Evolutionary conservation across 2,329 filamentous ascomycete species (phyloP), one percentile per base, ranked within the genome.

Genomic region (Chaetomium sp.): DNA sequence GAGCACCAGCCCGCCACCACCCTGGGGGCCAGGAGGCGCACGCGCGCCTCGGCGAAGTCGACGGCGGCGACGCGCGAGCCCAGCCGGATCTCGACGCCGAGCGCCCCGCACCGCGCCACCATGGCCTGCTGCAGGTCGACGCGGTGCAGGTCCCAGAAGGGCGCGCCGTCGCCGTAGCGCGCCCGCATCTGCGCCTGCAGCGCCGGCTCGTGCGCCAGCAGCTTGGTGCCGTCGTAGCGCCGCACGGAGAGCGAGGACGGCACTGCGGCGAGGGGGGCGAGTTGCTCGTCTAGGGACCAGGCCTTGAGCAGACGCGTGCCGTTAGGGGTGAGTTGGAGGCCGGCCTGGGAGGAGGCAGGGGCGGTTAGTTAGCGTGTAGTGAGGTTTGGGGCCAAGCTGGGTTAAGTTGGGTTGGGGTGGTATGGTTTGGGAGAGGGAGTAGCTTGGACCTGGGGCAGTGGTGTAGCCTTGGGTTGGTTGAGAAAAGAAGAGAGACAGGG

Each of bases 81-180:
- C n/a, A 72, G 68, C 1, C 33, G 56, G 45, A 72, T 57, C 3
- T 31, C 27, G 0, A 81, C 78, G 4, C 79, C 79, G 0, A 81
- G 75, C 12, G 74, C 72, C 4, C 64, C 58, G 19, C 79, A 80
- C 42, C 77, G 75, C 8, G 74, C 71, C 0, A 81, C 73, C 12
- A 83, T 72, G 23, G 79, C 78, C 31, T 71, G 72, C 67, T 83
- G 78, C 42, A 82, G 78, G 68, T 83, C 80, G 47, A 81, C 81
- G 25, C 82, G 78, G 71, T 84, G 81, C n/a, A 83, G 74, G 60
- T 82, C 79, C 68, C 79, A 78, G 66, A 82, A 81, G 0, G 80
- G 81, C 27, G 67, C 57, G 16, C 65, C 54, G 21, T 6, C 7
- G 31, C 35, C 65, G 66, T 74, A 74, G 57, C 69, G 69, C 55